These are phyloP conservation scores for Metschnikowia matae DNA, from an alignment of 805 yeast genomes.

Conservation along the genomic window DNA sequence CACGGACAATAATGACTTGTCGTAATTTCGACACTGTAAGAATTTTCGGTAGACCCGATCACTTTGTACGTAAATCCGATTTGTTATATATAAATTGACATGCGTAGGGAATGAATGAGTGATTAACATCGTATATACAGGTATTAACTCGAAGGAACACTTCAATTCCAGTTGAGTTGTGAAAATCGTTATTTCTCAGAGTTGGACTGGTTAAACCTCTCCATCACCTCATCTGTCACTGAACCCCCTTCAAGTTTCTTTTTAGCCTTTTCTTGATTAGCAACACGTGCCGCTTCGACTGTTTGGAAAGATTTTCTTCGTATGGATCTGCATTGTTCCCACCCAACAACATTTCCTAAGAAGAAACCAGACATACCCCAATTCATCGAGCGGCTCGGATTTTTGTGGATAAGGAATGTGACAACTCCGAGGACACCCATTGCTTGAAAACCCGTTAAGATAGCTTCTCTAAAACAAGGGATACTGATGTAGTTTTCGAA, in stretches of 20 bases:
- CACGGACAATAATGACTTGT: neutral
- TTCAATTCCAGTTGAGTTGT: neutral
- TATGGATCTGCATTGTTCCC: conserved; percentile 86
- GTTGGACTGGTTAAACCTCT: conserved; percentile 23
- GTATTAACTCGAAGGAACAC: neutral
- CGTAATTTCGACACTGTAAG: neutral
- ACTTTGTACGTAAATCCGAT: neutral
- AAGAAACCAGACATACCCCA: conserved; percentile 83
- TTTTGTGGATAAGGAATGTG: conserved; percentile 63
- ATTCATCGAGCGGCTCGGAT: conserved; percentile 58
- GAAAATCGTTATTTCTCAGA: neutral
- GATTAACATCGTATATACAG: neutral
- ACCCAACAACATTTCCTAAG: conserved; percentile 75
- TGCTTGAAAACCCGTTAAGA: conserved; percentile 67
- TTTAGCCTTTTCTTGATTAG: conserved; percentile 30
- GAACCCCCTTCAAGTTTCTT: conserved; percentile 26
- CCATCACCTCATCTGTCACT: conserved; percentile 22
- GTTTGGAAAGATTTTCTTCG: conserved; percentile 63
- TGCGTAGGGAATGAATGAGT: neutral
- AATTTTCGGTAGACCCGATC: neutral
- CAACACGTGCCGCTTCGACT: conserved; percentile 64
- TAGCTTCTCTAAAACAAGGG: conserved; percentile 81
- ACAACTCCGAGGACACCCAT: conserved; percentile 67
- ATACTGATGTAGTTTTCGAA: conserved; percentile 49
- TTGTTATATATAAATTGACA: neutral